Conservation (phyloP, 1,284 basidiomycete species). For the Neonothopanus nambi region DNA sequence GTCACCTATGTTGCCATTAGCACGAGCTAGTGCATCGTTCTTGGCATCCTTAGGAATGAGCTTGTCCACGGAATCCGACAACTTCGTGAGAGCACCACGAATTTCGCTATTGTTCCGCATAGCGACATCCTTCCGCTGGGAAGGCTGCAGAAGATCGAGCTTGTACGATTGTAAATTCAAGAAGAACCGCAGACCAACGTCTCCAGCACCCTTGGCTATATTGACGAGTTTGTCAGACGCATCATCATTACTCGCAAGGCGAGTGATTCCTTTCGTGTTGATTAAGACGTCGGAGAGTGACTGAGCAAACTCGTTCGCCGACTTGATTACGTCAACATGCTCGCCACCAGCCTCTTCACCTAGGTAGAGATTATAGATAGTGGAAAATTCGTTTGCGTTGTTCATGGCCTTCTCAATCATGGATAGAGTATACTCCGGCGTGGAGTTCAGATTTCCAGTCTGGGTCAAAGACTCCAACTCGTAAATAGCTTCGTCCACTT, state of each 20-base stretch:
- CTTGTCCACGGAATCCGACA: conserved; percentile 86
- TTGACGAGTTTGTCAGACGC: conserved; percentile 87
- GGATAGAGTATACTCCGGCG: conserved; percentile 96
- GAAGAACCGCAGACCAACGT: conserved; percentile 90
- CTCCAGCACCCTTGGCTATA: conserved; percentile 86
- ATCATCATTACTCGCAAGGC: conserved; percentile 89
- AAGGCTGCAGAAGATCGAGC: conserved; percentile 73
- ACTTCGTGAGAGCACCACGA: conserved; percentile 76
- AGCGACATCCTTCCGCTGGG: conserved; percentile 84
- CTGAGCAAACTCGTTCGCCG: conserved; percentile 95
- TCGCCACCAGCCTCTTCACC: conserved; percentile 89
- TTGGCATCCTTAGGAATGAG: conserved; percentile 86
- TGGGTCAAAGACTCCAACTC: conserved; percentile 95
- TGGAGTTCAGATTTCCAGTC: conserved; percentile 92
- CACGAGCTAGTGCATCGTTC: conserved; percentile 67
- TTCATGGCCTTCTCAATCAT: conserved; percentile 98
- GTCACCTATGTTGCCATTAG: conserved; percentile 94
- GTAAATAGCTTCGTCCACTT: conserved; percentile 96
- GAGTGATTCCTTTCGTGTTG: conserved; percentile 95
- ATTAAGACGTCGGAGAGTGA: conserved; percentile 88
- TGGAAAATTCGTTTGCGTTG: conserved; percentile 95
- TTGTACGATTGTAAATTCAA: conserved; percentile 96
- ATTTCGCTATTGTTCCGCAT: conserved; percentile 90
- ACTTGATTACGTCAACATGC: conserved; percentile 97
- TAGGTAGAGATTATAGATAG: conserved; percentile 90